Evolutionary conservation across 805 yeast species (phyloP), one percentile per base, ranked within the genome.

Genomic region (Saccharomycopsis selenospora): DNA sequence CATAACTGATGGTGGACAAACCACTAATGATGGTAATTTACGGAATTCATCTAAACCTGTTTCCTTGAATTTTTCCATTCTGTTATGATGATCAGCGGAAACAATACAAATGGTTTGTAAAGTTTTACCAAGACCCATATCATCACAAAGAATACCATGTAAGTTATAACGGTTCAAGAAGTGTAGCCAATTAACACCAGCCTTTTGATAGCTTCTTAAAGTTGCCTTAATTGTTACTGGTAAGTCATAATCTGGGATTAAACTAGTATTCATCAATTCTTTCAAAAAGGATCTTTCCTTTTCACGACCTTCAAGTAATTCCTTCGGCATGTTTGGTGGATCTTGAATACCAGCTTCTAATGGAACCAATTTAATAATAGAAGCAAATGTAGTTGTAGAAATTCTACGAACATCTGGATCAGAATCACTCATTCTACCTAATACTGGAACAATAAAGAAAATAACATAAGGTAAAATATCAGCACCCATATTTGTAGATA

Each of bases 111-210:
- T 90, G 0, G 99, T 90, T 66, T 93, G 99, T 52, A 93, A 72
- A 0, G 99, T 93, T 63, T 93, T 93, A 46, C 99, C 99, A 26
- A 93, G 73, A 4, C 99, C 99, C 99, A 93, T 93, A 79, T 93
- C 99, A 64, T 93, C 99, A 78, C 99, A 93, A 43, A 93, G 71
- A 59, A 93, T 91, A 47, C 99, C 99, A 67, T 93, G 99, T 46
- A 93, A 70, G 64, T 91, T 96, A 62, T 93, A 93, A 59, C 86
- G 86, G 68, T 93, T 93, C 59, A 93, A 73, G 61, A 93, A 93
- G 6, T 96, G 96, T 47, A 93, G 72, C 99, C 99, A 93, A 63
- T 91, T 93, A 33, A 93, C 95, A 65, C 99, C 99, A 52, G 93
- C 98, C 63, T 93, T 98, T 67, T 93, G 99, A 62, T 93, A 93